Percentiles rank a stretch among this genome's conserved stretches.
phyloP scores from a whole-genome alignment of 306 rosid species.

The Aeschynomene evenia region DNA sequence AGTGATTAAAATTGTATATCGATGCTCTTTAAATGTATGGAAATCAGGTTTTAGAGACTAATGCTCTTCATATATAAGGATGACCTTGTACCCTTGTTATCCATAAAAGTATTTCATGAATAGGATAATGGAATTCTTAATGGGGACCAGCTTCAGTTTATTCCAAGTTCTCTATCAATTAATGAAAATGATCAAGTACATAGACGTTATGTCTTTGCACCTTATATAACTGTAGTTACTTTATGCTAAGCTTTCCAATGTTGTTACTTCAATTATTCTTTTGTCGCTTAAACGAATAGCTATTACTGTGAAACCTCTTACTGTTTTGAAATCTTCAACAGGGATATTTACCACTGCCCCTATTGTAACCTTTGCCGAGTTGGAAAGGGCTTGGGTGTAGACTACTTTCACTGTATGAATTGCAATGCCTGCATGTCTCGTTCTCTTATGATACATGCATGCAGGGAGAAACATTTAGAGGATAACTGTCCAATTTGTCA shows the following conservation, averaged over 20 bases:
- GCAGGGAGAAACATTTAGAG: conserved; percentile 86
- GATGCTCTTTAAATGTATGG: conserved; percentile 11
- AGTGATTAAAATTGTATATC: background rate
- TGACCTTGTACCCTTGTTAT: background rate
- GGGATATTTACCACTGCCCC: conserved; percentile 96
- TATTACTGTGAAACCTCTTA: conserved; percentile 27
- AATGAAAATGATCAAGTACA: conserved; percentile 19
- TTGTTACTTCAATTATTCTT: conserved; percentile 17
- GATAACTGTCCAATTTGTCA: conserved; percentile 95
- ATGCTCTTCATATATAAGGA: no score
- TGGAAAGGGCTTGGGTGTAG: conserved; percentile 93
- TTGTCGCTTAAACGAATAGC: background rate
- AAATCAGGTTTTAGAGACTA: conserved; percentile 20
- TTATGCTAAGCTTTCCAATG: conserved; percentile 17
- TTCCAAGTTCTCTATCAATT: conserved; percentile 3
- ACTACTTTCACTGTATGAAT: conserved; percentile 93
- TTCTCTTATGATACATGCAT: conserved; percentile 60
- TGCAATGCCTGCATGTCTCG: conserved; percentile 97
- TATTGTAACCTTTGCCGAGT: conserved; percentile 92
- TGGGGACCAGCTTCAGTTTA: background rate
- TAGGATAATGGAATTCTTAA: conserved; percentile 2
- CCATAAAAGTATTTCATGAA: background rate
- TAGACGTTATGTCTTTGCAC: conserved; percentile 7
- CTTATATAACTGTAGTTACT: background rate
- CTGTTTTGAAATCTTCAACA: conserved; percentile 40